phyloP scores from a whole-genome alignment of 495 filamentous ascomycete genomes.

The Apiosordaria backusii region DNA sequence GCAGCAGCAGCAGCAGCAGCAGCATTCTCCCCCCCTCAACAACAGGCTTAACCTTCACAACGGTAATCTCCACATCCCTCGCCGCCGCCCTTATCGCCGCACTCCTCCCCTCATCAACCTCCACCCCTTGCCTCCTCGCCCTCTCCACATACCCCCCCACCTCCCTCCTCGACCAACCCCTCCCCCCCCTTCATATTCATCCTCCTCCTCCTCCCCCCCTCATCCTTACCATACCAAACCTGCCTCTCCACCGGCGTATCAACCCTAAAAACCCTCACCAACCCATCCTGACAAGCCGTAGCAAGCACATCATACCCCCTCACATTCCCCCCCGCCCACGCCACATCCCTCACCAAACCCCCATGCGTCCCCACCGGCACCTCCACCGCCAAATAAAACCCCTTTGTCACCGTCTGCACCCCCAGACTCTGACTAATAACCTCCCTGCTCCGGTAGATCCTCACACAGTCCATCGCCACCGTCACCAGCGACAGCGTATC shows the following conservation, averaged over 20 bases:
- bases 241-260: not conserved
- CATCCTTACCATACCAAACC: not conserved
- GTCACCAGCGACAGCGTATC: constrained; percentile 76
- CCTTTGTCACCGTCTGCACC: constrained; percentile 48
- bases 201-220: constrained; percentile 5
- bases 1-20: too few relatives aligned
- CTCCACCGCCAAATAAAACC: constrained; percentile 77
- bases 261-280: constrained; percentile 79
- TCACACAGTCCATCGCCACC: constrained; percentile 74
- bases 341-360: constrained; percentile 80
- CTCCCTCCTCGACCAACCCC: constrained; percentile 24
- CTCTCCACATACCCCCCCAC: constrained; percentile 31
- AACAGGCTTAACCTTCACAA: not conserved
- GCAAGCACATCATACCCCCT: constrained; percentile 86
- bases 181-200: too few relatives aligned
- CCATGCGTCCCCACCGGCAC: constrained; percentile 57
- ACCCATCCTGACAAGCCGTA: constrained; percentile 87
- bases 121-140: constrained; percentile 22
- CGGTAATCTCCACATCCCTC: not conserved
- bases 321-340: constrained; percentile 87
- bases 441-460: constrained; percentile 72
- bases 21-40: not conserved
- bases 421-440: constrained; percentile 50
- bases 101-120: not conserved
- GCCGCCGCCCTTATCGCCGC: constrained; percentile 29